Base-by-base conservation (phyloP, 140 eudicot genomes). In the Stevia rebaudiana region DNA sequence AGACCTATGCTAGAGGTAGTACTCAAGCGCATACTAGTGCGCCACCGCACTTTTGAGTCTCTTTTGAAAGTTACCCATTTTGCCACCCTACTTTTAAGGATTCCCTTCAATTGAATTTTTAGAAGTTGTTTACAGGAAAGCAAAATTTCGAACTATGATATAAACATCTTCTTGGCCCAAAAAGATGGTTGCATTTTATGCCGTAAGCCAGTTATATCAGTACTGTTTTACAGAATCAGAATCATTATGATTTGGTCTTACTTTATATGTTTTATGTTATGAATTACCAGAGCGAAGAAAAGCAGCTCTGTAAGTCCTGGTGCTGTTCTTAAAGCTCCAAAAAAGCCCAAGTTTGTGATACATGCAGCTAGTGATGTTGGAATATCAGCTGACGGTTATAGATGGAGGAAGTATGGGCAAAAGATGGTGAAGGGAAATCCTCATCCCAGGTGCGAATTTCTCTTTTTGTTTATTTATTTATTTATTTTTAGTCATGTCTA, bases 381-480 rank as follows among this genome's bases (percentile, higher is more conserved):
- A 55, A 82, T 88, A 24, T 85, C 94, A 54, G 90, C 84, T 46
- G 96, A 88, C 78, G 96, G 96, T 39, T 85, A 82, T 68, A 85
- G 95, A 78, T 88, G 96, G 96, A 84, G 96, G 60, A 88, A 88
- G 44, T 88, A 88, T 71, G 96, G 96, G 8, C 96, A 88, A 75
- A 88, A 88, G 63, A 88, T 82, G 86, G 95, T 88, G 18, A 88
- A 88, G 76, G 90, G 90, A 74, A 88, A 81, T 76, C 94, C 88
- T 66, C 89, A 88, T 74, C 96, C 96, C 71, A 88, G 96, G 96
- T 88, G 72, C 51, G 48, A 37, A 21, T 40, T 25, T 52, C 6
- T 5, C n/a, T n/a, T n/a, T n/a, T n/a, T n/a, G n/a, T n/a, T n/a
- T n/a, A n/a, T n/a, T n/a, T n/a, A n/a, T n/a, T n/a, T n/a, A n/a